Percentiles rank a stretch among this genome's conserved stretches.
phyloP scores from a whole-genome alignment of 495 filamentous ascomycete genomes.

The Penicillium canescens region DNA sequence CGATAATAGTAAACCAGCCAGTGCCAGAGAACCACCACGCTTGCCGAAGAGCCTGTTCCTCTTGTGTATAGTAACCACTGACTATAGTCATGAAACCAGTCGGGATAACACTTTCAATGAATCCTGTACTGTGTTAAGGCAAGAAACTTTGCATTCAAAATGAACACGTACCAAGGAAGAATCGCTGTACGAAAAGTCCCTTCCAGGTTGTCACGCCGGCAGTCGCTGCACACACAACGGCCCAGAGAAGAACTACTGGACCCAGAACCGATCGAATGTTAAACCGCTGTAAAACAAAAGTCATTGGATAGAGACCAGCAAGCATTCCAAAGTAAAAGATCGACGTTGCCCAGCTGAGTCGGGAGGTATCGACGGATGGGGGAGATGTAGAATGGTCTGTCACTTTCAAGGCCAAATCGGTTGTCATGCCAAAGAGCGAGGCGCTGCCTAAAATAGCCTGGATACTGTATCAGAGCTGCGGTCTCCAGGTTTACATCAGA shows the following conservation, averaged over 20 bases:
- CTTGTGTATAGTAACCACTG: slow-evolving; percentile 65
- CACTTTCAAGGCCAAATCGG: slow-evolving; percentile 58
- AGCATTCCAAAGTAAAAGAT: slow-evolving; percentile 82
- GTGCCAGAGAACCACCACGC: slow-evolving; percentile 70
- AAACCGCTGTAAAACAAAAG: slow-evolving; percentile 66
- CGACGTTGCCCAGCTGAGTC: slow-evolving; percentile 73
- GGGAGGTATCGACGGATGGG: slow-evolving; percentile 56
- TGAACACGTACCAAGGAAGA: slow-evolving; percentile 55
- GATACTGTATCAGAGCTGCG: neutral
- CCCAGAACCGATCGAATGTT: slow-evolving; percentile 62
- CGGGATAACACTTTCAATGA: slow-evolving; percentile 66
- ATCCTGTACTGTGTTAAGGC: slow-evolving; percentile 40
- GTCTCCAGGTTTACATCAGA: neutral
- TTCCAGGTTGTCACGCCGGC: slow-evolving; percentile 63
- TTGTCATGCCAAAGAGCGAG: slow-evolving; percentile 72
- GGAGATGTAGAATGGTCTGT: slow-evolving; percentile 54
- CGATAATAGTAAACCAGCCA: slow-evolving; percentile 68
- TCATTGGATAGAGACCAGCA: slow-evolving; percentile 71
- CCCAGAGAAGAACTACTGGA: slow-evolving; percentile 65
- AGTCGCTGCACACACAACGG: slow-evolving; percentile 64
- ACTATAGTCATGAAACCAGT: slow-evolving; percentile 69
- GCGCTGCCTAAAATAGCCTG: slow-evolving; percentile 73
- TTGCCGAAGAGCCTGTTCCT: slow-evolving; percentile 66
- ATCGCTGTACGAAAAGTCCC: slow-evolving; percentile 68
- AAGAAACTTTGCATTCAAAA: neutral